A percentile compares a stretch with the other conserved stretches of the same genome.
Conservation (phyloP, 176 grass and related monocot species). For the Urochloa ruziziensis region DNA sequence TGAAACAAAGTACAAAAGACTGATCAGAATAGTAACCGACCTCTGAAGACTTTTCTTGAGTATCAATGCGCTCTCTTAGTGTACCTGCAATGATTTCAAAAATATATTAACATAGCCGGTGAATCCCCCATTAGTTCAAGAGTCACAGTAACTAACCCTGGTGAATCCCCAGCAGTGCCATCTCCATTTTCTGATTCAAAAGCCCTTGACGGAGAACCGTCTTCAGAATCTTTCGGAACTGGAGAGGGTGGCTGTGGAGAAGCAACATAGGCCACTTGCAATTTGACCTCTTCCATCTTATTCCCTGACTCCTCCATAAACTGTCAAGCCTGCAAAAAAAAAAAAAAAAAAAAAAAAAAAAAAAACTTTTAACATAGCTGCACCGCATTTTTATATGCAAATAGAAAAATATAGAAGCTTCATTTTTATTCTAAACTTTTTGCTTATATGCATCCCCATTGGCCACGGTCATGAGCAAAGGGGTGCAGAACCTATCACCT, state of each 20-base stretch:
- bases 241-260: constrained; percentile 88
- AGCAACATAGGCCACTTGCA: constrained; percentile 73
- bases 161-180: constrained; percentile 43
- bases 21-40: constrained; percentile 26
- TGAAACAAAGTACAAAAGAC: neutral
- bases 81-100: constrained; percentile 41
- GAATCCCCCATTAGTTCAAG: too few species aligned
- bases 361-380: neutral
- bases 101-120: too few species aligned
- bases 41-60: constrained; percentile 61
- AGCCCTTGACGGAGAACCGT: constrained; percentile 68
- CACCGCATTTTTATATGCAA: too few species aligned
- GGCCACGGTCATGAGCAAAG: too few species aligned
- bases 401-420: too few species aligned
- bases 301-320: constrained; percentile 70
- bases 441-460: too few species aligned
- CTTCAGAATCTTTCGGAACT: constrained; percentile 85
- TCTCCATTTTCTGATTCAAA: constrained; percentile 60
- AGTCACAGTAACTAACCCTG: constrained; percentile 50
- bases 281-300: constrained; percentile 67
- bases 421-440: too few species aligned
- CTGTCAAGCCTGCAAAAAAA: constrained; percentile 30
- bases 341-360: too few species aligned
- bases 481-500: too few species aligned
- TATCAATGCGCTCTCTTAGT: constrained; percentile 43